Percentiles rank a stretch among this genome's conserved stretches.
Evolutionary conservation across 73 alveolate genomes (phyloP).

Genomic region (Paraurostyla sp.): DNA sequence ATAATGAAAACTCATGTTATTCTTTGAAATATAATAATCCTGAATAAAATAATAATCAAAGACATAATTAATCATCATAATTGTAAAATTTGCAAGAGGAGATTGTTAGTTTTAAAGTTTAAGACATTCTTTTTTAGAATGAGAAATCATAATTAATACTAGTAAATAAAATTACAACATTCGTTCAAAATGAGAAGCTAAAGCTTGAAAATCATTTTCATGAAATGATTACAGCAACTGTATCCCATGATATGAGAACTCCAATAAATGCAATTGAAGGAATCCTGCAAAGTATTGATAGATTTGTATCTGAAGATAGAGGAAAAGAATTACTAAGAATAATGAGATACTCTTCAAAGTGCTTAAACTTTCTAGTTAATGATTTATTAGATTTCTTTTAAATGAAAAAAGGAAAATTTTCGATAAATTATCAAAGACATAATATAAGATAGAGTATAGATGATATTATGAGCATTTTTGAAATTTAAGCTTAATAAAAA

Average conservation of each 20-base stretch:
- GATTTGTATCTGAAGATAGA: neutral
- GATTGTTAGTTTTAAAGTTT: too few relatives aligned
- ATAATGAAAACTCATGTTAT: too few relatives aligned
- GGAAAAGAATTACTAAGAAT: neutral
- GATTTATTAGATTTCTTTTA: neutral
- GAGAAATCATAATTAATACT: neutral
- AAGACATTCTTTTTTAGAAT: neutral
- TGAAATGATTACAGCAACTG: neutral
- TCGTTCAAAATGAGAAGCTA: neutral
- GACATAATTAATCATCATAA: too few relatives aligned
- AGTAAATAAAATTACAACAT: neutral
- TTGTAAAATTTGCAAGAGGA: too few relatives aligned
- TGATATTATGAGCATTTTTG: neutral
- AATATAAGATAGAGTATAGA: neutral
- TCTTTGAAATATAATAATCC: too few relatives aligned
- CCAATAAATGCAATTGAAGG: slow-evolving; percentile 7
- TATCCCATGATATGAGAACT: neutral
- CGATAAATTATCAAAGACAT: neutral
- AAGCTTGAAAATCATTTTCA: neutral
- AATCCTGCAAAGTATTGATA: neutral
- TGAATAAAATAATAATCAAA: too few relatives aligned
- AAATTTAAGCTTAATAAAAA: neutral
- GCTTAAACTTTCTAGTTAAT: neutral
- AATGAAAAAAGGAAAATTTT: neutral
- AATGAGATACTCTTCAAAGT: neutral